These are phyloP conservation scores for Alternaria novae-zelandiae DNA, from an alignment of 2,329 filamentous ascomycete species.

Conservation along the genomic window DNA sequence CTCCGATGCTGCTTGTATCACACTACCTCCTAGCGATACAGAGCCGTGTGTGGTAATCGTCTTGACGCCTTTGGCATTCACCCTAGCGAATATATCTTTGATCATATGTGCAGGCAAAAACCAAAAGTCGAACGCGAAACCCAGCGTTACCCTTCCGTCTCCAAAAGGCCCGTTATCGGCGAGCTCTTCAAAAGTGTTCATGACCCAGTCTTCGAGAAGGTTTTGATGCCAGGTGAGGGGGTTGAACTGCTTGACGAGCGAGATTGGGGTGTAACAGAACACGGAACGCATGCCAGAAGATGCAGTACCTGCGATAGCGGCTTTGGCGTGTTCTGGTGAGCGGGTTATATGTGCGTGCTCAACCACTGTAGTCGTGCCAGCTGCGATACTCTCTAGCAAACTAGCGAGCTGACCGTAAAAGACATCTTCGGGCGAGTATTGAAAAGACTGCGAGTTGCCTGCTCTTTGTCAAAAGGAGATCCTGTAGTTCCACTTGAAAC, in stretches of 20 bases:
- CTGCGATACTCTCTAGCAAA: conserved; percentile 59
- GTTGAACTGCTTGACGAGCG: conserved; percentile 51
- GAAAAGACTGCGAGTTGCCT: conserved; percentile 49
- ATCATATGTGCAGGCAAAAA: conserved; percentile 49
- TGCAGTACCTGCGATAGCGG: conserved; percentile 51
- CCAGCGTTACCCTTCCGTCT: conserved; percentile 48
- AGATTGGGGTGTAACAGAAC: conserved; percentile 49
- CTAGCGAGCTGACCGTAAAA: conserved; percentile 47
- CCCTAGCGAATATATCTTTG: conserved; percentile 47
- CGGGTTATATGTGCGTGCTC: conserved; percentile 61
- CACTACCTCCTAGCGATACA: conserved; percentile 9
- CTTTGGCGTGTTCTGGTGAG: conserved; percentile 27
- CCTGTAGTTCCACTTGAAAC: neutral
- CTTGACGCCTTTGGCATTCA: conserved; percentile 47
- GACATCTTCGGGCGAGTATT: conserved; percentile 33
- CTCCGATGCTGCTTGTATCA: conserved; percentile 31
- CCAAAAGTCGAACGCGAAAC: conserved; percentile 54
- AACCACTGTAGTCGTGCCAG: conserved; percentile 60
- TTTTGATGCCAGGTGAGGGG: conserved; percentile 54
- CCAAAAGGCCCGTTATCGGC: conserved; percentile 33
- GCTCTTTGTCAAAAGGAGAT: neutral
- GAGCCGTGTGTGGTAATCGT: conserved; percentile 53
- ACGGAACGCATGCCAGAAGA: conserved; percentile 56
- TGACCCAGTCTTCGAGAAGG: conserved; percentile 55
- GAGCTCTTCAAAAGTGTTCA: conserved; percentile 47